These are phyloP conservation scores for Chaetomiaceae sp. DNA, from an alignment of 2,329 filamentous ascomycete genomes.

Conservation along the genomic window DNA sequence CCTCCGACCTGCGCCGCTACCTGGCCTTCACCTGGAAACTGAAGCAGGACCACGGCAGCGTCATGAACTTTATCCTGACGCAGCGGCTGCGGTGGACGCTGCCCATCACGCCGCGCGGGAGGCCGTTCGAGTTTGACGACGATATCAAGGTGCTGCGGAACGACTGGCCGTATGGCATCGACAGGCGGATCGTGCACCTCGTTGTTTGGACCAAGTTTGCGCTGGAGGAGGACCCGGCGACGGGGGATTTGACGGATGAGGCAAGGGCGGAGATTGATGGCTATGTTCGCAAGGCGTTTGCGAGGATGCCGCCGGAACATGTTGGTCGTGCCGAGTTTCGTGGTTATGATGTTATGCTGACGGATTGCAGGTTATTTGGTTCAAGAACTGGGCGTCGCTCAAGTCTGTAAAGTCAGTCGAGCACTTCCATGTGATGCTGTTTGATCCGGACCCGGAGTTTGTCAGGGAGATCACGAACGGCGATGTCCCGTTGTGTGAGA, in stretches of 20 bases:
- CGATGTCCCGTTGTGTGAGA: conserved; percentile 62
- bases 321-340: conserved; percentile 38
- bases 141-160: conserved; percentile 77
- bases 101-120: conserved; percentile 35
- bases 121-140: conserved; percentile 42
- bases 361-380: conserved; percentile 56
- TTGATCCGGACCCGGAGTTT: conserved; percentile 66
- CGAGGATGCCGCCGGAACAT: conserved; percentile 47
- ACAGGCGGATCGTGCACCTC: conserved; percentile 71
- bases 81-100: conserved; percentile 65
- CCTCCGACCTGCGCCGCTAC: conserved; percentile 75
- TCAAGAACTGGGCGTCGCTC: conserved; percentile 81
- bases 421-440: conserved; percentile 93
- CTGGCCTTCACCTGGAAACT: conserved; percentile 63
- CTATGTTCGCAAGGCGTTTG: conserved; percentile 67
- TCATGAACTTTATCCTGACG: conserved; percentile 70
- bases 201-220: conserved; percentile 92
- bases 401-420: conserved; percentile 86
- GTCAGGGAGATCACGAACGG: conserved; percentile 66
- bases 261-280: conserved; percentile 62
- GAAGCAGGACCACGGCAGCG: conserved; percentile 64
- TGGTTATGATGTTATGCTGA: conserved; percentile 13
- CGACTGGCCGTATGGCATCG: conserved; percentile 92
- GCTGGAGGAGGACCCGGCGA: conserved; percentile 61
- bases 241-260: conserved; percentile 62